phyloP scores from a whole-genome alignment of 2,329 filamentous ascomycete species.

The Microdochium bolleyi region DNA sequence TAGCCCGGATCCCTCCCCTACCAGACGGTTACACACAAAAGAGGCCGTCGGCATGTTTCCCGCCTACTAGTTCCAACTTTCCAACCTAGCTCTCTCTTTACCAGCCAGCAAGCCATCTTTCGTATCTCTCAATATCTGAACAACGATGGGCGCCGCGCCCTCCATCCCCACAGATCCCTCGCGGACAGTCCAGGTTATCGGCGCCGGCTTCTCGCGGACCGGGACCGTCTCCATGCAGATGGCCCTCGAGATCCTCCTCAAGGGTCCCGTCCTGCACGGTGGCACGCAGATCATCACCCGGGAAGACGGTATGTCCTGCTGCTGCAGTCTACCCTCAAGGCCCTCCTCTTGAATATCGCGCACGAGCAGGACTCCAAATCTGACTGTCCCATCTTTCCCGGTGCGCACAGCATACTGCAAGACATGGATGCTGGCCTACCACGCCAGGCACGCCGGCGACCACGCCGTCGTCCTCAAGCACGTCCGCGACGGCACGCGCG shows the following conservation, averaged over 20 bases:
- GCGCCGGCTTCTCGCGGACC: conserved; percentile 6
- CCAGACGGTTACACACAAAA: too few relatives aligned
- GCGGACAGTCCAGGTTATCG: conserved; percentile 5
- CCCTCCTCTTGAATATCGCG: neutral
- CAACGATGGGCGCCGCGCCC: neutral
- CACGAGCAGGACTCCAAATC: neutral
- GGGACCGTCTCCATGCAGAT: conserved; percentile 6
- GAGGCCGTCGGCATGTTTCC: too few relatives aligned
- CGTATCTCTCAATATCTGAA: too few relatives aligned
- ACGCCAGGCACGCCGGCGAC: neutral
- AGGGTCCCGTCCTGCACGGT: conserved; percentile 4
- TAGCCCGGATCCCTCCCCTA: too few relatives aligned
- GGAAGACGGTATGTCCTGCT: conserved; percentile 2
- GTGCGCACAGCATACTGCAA: conserved; percentile 1
- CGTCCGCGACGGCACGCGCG: conserved; percentile 16
- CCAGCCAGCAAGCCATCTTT: too few relatives aligned
- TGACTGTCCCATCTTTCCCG: neutral
- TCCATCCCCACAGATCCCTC: conserved; percentile 3
- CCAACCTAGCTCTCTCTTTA: too few relatives aligned
- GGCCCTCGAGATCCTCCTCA: conserved; percentile 4
- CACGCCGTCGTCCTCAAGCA: conserved; percentile 1
- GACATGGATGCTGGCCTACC: conserved; percentile 3
- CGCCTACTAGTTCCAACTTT: too few relatives aligned
- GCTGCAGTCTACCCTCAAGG: neutral
- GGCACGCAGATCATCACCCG: conserved; percentile 4